Conservation (phyloP, 2,329 filamentous ascomycete species). For the Lachnellula subtilissima region DNA sequence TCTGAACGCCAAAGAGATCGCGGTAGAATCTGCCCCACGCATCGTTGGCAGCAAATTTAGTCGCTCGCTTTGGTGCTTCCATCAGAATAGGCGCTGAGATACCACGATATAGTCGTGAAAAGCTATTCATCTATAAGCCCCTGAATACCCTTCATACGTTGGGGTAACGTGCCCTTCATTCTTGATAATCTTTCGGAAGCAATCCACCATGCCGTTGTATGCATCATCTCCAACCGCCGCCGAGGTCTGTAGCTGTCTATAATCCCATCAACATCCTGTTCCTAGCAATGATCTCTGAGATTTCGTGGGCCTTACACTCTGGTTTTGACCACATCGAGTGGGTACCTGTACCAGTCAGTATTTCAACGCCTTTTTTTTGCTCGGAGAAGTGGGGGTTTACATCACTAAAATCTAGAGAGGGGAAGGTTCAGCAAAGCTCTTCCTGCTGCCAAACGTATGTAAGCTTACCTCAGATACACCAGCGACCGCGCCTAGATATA, state of each 20-base stretch:
- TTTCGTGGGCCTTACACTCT: conserved; percentile 64
- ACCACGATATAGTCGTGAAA: conserved; percentile 89
- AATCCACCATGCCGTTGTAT: conserved; percentile 97
- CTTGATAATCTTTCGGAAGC: conserved; percentile 93
- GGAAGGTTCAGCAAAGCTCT: conserved; percentile 16
- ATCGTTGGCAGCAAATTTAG: conserved; percentile 98
- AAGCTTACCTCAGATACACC: conserved; percentile 88
- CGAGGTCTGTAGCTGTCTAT: conserved; percentile 81
- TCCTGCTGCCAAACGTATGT: not conserved
- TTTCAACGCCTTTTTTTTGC: not conserved
- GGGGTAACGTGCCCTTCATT: conserved; percentile 72
- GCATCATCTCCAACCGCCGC: conserved; percentile 67
- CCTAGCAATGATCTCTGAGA: not conserved
- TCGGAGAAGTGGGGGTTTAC: conserved; percentile 43
- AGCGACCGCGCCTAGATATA: conserved; percentile 71
- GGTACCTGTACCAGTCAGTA: conserved; percentile 66
- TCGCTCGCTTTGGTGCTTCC: conserved; percentile 94
- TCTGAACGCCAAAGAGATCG: conserved; percentile 72
- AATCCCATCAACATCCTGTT: conserved; percentile 10
- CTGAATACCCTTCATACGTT: not conserved
- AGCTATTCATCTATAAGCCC: conserved; percentile 42
- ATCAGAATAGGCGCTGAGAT: conserved; percentile 95
- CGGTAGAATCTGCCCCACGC: conserved; percentile 96
- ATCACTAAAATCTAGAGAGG: conserved; percentile 73
- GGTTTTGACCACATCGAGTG: conserved; percentile 96